These are phyloP conservation scores for Suillus bovinus DNA, from an alignment of 768 basidiomycete genomes.

Conservation along the genomic window DNA sequence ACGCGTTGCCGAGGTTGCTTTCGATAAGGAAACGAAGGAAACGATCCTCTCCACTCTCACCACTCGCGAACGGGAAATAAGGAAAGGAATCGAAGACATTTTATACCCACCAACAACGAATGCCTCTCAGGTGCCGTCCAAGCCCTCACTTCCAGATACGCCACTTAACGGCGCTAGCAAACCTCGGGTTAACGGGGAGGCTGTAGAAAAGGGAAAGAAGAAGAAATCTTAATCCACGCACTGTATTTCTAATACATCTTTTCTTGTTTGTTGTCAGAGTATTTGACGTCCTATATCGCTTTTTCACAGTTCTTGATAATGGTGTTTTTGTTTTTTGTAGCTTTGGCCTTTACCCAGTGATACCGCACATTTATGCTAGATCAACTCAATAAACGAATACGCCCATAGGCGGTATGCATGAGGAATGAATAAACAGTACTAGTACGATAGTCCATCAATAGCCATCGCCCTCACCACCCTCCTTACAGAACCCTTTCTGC, in stretches of 20 bases:
- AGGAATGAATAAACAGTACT: slow-evolving; percentile 17
- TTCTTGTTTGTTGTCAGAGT: slow-evolving; percentile 16
- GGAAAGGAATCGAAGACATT: slow-evolving; percentile 75
- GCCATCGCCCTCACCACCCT: slow-evolving; percentile 95
- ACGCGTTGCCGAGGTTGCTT: slow-evolving; percentile 66
- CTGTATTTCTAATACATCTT: slow-evolving; percentile 28
- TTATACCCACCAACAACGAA: slow-evolving; percentile 48
- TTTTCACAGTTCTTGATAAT: slow-evolving; percentile 13
- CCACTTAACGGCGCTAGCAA: slow-evolving; percentile 50
- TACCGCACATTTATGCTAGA: slow-evolving; percentile 10
- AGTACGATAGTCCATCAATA: slow-evolving; percentile 50
- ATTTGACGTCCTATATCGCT: slow-evolving; percentile 17
- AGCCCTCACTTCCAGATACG: slow-evolving; percentile 36
- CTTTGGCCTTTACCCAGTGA: slow-evolving; percentile 12
- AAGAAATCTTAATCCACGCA: slow-evolving; percentile 38
- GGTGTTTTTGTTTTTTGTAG: slow-evolving; percentile 18
- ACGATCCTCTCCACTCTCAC: slow-evolving; percentile 66
- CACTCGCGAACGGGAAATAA: slow-evolving; percentile 74
- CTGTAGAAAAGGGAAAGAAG: slow-evolving; percentile 59
- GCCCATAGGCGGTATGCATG: slow-evolving; percentile 5
- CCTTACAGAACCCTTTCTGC: slow-evolving; percentile 89
- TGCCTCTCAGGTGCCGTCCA: slow-evolving; percentile 33
- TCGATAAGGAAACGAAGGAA: slow-evolving; percentile 77
- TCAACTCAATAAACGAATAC: slow-evolving; percentile 3
- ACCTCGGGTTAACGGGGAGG: slow-evolving; percentile 42